phyloP scores from a whole-genome alignment of 371 early-diverging fungal genomes.

The Sporodiniella umbellata region DNA sequence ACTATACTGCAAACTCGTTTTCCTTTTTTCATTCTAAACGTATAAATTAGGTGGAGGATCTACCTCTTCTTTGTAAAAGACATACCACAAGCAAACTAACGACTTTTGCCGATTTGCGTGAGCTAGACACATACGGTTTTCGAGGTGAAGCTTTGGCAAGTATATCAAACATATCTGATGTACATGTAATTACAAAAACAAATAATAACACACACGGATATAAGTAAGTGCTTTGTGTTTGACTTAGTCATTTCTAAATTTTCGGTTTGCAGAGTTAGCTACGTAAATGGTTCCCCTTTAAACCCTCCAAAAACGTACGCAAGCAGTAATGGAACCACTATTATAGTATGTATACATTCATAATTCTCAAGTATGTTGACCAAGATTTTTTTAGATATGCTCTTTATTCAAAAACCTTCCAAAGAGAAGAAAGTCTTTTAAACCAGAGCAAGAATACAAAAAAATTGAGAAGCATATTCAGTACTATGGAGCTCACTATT shows the following conservation, averaged over 20 bases:
- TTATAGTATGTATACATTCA: conserved; percentile 47
- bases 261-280: conserved; percentile 51
- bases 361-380: too few species aligned
- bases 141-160: conserved; percentile 96
- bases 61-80: conserved; percentile 77
- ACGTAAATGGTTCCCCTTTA: conserved; percentile 71
- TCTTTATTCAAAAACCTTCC: conserved; percentile 83
- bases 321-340: conserved; percentile 79
- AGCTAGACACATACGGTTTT: conserved; percentile 88
- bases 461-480: conserved; percentile 72
- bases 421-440: conserved; percentile 68
- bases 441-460: conserved; percentile 67
- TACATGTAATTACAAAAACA: conserved; percentile 77
- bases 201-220: conserved; percentile 68
- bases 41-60: conserved; percentile 51
- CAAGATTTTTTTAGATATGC: conserved; percentile 56
- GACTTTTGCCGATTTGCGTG: conserved; percentile 70
- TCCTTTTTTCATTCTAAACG: background rate
- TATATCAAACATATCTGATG: conserved; percentile 80
- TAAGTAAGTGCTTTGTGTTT: conserved; percentile 40
- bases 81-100: conserved; percentile 91
- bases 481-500: conserved; percentile 81
- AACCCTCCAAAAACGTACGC: conserved; percentile 78
- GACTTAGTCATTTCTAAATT: background rate
- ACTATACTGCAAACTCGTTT: background rate